Percentiles rank a stretch among this genome's conserved stretches.
Evolutionary conservation across 108 stramenopile genomes (phyloP).

Genomic region (Skeletonema marinoi): DNA sequence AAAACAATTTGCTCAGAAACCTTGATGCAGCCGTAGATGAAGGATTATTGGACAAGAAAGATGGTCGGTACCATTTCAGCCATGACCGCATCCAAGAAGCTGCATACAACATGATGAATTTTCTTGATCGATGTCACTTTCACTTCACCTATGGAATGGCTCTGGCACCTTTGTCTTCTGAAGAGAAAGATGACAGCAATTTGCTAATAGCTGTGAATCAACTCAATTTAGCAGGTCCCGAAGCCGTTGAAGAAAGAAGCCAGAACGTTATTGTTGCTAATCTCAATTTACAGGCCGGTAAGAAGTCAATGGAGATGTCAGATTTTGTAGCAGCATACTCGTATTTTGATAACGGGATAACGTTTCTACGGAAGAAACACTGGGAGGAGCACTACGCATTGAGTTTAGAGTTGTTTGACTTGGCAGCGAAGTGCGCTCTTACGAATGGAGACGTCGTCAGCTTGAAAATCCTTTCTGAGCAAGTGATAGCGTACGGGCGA

Average conservation of each 20-base stretch:
- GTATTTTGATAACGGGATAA: too few relatives aligned
- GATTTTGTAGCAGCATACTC: not conserved
- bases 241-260: not conserved
- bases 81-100: too few relatives aligned
- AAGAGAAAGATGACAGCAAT: slow-evolving; percentile 5
- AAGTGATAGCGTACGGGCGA: not conserved
- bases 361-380: too few relatives aligned
- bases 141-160: not conserved
- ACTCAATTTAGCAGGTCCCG: slow-evolving; percentile 21
- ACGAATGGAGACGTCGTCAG: not conserved
- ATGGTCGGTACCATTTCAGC: not conserved
- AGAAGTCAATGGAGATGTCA: slow-evolving; percentile 27
- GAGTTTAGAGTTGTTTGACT: too few relatives aligned
- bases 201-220: slow-evolving; percentile 23
- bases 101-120: slow-evolving; percentile 8
- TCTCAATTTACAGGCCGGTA: slow-evolving; percentile 25
- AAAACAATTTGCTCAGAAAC: not conserved
- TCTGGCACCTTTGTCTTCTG: not conserved
- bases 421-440: not conserved
- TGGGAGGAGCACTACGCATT: too few relatives aligned
- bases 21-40: slow-evolving; percentile 1
- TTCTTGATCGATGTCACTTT: not conserved
- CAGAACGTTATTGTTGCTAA: not conserved
- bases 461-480: slow-evolving; percentile 2
- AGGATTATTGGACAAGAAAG: slow-evolving; percentile 9